Base-by-base conservation (phyloP, 2,329 filamentous ascomycete genomes). In the Paracoccidioides lutzii region DNA sequence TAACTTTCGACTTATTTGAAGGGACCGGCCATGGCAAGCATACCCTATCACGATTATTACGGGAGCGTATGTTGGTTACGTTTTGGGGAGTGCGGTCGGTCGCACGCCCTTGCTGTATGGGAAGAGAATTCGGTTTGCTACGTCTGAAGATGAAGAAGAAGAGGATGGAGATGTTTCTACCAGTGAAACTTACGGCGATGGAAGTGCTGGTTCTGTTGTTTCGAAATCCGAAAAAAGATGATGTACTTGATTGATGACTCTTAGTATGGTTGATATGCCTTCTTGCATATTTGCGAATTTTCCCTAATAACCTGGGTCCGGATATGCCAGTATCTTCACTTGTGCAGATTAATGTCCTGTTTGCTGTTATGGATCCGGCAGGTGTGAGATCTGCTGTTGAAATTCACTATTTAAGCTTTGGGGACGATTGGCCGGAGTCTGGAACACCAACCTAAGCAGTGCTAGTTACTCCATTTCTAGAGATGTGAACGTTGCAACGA, bases 11-110 rank as follows among this genome's bases (percentile, higher is more conserved):
- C 28, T 53, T 48, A 49, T 58, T 35, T 40, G 12, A 60, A 80
- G 78, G 79, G 93, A 98, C 69, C 83, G 93, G n/a, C 90, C 95
- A 63, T 98, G 93, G 93, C 93, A 98, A 80, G 88, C 85, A 70
- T 98, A 91, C 87, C 93, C 93, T 0, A 85, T 97, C 50, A 98
- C 93, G 0, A 87, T 98, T 57, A 73, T 97, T 4, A 83, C 81
- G 1, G 93, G 93, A 2, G 78, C 87, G 15, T 97, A 95, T 70
- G 72, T 81, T 5, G 93, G 93, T 0, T 90, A 87, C 69, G 76
- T 81, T 0, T 61, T 88, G 10, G 90, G 90, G 1, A 62, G 64
- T 5, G 58, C 67, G 55, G 22, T 66, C 35, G 63, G 62, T 22
- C 63, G 68, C 15, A 62, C 66, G 9, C 64, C 68, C 0, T 55